phyloP scores from a whole-genome alignment of 768 basidiomycete genomes.

The Naganishia vaughanmartiniae region DNA sequence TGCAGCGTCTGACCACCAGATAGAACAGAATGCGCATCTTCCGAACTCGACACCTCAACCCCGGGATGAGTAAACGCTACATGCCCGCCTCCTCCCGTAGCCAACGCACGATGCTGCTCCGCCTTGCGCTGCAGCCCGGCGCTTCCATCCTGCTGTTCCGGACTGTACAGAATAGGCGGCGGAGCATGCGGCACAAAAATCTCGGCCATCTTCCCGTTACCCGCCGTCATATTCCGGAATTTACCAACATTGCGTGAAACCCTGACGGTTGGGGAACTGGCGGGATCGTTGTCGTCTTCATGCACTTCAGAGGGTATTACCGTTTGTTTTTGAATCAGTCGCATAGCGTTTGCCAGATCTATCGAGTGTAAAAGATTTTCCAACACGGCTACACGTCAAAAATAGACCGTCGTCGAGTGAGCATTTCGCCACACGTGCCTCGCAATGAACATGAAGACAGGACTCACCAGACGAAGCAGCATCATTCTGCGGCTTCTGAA shows the following conservation, averaged over 20 bases:
- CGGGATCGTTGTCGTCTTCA: too few relatives aligned
- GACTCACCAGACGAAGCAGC: slow-evolving; percentile 4
- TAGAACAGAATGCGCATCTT: not conserved
- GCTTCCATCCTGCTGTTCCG: not conserved
- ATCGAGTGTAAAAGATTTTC: slow-evolving; percentile 6
- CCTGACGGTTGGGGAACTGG: not conserved
- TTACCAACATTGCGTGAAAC: not conserved
- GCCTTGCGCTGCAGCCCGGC: not conserved
- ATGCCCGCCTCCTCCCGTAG: not conserved
- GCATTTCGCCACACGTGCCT: too few relatives aligned
- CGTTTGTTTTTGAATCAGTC: slow-evolving; percentile 12
- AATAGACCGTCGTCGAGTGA: too few relatives aligned
- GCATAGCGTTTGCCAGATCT: slow-evolving; percentile 15
- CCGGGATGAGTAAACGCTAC: not conserved
- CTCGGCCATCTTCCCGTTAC: not conserved
- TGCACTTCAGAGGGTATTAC: not conserved
- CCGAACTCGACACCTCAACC: not conserved
- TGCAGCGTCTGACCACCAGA: not conserved
- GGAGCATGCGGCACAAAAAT: slow-evolving; percentile 13
- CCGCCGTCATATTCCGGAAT: too few relatives aligned
- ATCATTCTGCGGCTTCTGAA: too few relatives aligned
- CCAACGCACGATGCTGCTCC: not conserved
- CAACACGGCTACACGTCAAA: slow-evolving; percentile 1
- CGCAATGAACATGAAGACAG: not conserved
- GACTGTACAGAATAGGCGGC: not conserved